These are phyloP conservation scores for Diplodia corticola DNA, from an alignment of 2,329 filamentous ascomycete genomes.

Conservation along the genomic window DNA sequence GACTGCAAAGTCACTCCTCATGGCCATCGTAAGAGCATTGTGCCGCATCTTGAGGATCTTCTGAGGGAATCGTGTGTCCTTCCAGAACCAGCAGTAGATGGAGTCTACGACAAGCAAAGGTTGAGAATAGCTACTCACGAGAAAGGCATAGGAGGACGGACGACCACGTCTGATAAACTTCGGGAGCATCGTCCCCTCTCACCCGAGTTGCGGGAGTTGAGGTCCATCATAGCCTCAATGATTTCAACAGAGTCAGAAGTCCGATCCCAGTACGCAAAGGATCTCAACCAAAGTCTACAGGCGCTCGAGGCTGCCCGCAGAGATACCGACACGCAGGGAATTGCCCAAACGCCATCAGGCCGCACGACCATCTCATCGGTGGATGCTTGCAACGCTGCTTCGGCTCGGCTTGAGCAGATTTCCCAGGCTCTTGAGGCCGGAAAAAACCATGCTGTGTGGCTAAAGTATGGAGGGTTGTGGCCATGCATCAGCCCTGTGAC, in stretches of 20 bases:
- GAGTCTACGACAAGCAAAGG: neutral
- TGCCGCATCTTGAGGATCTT: neutral
- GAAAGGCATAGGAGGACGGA: neutral
- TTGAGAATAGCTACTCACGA: neutral
- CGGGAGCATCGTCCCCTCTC: neutral
- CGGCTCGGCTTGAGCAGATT: neutral
- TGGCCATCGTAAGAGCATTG: neutral
- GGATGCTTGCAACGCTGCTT: neutral
- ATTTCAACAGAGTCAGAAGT: neutral
- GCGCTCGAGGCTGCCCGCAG: neutral
- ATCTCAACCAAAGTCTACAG: constrained; percentile 1
- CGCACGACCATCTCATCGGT: neutral
- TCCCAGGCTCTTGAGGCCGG: neutral
- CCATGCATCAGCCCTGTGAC: neutral
- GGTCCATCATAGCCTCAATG: neutral
- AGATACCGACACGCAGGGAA: neutral
- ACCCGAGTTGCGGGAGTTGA: neutral
- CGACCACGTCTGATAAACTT: neutral
- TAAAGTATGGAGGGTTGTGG: constrained; percentile 26
- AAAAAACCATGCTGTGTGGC: constrained; percentile 27
- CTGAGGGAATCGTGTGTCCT: neutral
- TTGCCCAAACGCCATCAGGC: neutral
- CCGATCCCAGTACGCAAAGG: neutral
- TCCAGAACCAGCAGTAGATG: neutral
- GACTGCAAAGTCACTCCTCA: neutral